Evolutionary conservation across 495 filamentous ascomycete genomes (phyloP).

Genomic region (Staphylotrichum longicolle): DNA sequence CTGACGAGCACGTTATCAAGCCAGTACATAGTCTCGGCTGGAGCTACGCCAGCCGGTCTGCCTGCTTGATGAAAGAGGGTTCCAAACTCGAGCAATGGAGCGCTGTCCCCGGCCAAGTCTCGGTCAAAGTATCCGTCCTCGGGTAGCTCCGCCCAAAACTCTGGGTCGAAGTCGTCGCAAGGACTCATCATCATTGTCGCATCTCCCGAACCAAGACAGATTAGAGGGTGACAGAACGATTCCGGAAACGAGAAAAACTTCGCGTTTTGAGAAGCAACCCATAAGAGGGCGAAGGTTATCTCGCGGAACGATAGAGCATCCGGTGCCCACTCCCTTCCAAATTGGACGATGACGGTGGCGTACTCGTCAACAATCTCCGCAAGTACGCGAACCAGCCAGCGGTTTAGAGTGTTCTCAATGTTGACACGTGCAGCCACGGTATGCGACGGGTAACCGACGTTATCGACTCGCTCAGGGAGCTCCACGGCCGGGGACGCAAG

Average conservation of each 20-base stretch:
- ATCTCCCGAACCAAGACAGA: too few species aligned
- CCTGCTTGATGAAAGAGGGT: background rate
- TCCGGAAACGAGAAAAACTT: background rate
- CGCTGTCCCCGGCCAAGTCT: background rate
- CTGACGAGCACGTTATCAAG: background rate
- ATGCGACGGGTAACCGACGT: background rate
- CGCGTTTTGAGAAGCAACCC: background rate
- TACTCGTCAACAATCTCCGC: background rate
- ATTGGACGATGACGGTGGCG: background rate
- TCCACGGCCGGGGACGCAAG: background rate
- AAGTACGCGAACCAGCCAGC: background rate
- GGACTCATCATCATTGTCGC: too few species aligned
- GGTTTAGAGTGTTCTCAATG: background rate
- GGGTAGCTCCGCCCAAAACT: background rate
- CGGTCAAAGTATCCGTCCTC: background rate
- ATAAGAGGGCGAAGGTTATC: background rate
- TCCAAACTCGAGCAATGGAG: conserved; percentile 1
- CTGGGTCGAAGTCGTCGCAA: background rate
- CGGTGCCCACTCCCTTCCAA: conserved; percentile 3
- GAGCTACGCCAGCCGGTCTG: background rate
- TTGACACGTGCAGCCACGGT: background rate
- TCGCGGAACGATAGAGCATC: background rate
- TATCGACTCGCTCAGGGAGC: background rate
- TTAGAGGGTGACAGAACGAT: background rate
- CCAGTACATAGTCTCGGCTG: conserved; percentile 2